Evolutionary conservation across 2,329 filamentous ascomycete genomes (phyloP).

Genomic region (Arachnomyces sp.): DNA sequence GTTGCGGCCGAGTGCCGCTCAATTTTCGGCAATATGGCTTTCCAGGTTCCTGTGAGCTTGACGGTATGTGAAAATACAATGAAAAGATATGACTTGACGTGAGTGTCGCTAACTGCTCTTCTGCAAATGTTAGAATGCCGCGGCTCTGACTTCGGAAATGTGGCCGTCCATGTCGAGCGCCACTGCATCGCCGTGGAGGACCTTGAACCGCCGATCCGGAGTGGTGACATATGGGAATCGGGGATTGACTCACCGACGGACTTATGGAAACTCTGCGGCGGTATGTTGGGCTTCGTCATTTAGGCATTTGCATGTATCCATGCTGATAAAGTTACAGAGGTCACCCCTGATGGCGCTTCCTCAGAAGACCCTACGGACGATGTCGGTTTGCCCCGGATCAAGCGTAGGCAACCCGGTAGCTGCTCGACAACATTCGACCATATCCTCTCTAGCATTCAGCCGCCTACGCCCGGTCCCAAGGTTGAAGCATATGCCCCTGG

Average conservation of each 20-base stretch:
- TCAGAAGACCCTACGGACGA: slow-evolving; percentile 7
- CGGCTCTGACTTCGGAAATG: slow-evolving; percentile 35
- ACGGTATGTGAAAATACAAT: slow-evolving; percentile 31
- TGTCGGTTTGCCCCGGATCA: slow-evolving; percentile 13
- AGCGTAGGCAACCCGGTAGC: slow-evolving; percentile 3
- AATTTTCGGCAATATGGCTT: slow-evolving; percentile 41
- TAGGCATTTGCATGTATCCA: slow-evolving; percentile 4
- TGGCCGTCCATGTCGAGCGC: slow-evolving; percentile 38
- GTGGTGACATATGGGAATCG: too few relatives aligned
- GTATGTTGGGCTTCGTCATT: slow-evolving; percentile 14
- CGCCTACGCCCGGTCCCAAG: slow-evolving; percentile 18
- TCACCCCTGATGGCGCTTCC: slow-evolving; percentile 1
- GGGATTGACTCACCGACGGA: too few relatives aligned
- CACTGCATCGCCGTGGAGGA: slow-evolving; percentile 30
- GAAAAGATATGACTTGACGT: neutral
- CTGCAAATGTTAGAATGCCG: slow-evolving; percentile 34
- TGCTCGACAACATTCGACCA: slow-evolving; percentile 27
- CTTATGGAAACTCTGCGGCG: slow-evolving; percentile 10
- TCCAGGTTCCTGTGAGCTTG: slow-evolving; percentile 41
- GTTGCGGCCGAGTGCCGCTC: slow-evolving; percentile 32
- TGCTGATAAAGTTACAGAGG: slow-evolving; percentile 2
- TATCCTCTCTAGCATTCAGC: slow-evolving; percentile 21
- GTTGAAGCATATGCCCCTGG: slow-evolving; percentile 18
- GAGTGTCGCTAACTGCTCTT: neutral
- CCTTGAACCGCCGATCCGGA: slow-evolving; percentile 19